Evolutionary conservation across 345 rosid species (phyloP), one percentile per base, ranked within the genome.

Genomic region (Ailanthus altissimus): DNA sequence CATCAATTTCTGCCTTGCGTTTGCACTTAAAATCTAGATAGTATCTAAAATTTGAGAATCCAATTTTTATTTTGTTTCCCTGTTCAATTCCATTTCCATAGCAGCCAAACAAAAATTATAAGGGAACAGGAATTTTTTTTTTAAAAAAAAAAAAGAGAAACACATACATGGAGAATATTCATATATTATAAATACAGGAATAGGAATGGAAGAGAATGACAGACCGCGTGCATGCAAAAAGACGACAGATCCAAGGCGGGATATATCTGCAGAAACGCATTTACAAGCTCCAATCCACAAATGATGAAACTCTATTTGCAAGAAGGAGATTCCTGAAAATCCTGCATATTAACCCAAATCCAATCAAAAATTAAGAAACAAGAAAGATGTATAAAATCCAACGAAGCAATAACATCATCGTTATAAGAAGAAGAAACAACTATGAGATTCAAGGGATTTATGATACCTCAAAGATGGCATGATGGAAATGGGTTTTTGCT

Each of bases 161-260:
- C 14, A 53, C 42, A 38, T 16, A 15, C 8, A 63, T 38, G 46
- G 10, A 49, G 14, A 67, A 0, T n/a, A 26, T 40, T 23, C 1
- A 6, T 8, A 15, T 4, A n/a, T n/a, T n/a, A n/a, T n/a, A n/a
- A n/a, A n/a, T n/a, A n/a, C n/a, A n/a, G n/a, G n/a, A n/a, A n/a
- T n/a, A n/a, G n/a, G n/a, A n/a, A n/a, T n/a, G n/a, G n/a, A n/a
- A n/a, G n/a, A n/a, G n/a, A 77, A 68, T 73, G 56, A 84, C 90
- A 85, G 72, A 92, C 93, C 90, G 89, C 94, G 87, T 89, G 86
- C 89, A 89, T 57, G 86, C 85, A 74, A 89, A 42, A 42, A 88
- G 80, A 49, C 77, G 82, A 80, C 61, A 80, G 88, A 90, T 85
- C 93, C 90, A 90, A 78, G 82, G 58, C 59, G 88, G 91, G 42